Evolutionary conservation across 2,329 filamentous ascomycete species (phyloP).

Genomic region (Byssochlamys sp.): DNA sequence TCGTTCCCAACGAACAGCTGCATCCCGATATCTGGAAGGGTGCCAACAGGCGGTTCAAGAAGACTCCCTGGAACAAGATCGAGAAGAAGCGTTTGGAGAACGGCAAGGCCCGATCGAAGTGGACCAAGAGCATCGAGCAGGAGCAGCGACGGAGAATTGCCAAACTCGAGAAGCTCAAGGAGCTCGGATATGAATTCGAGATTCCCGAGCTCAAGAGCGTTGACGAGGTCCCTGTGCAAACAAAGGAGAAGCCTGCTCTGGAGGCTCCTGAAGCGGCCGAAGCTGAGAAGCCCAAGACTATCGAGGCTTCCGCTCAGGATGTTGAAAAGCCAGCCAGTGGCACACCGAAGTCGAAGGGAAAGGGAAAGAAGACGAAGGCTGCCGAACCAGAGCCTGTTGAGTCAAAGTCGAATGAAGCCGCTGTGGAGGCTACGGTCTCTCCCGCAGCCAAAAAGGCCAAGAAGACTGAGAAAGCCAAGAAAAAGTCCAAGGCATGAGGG

Average conservation of each 20-base stretch:
- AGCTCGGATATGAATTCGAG: conserved; percentile 73
- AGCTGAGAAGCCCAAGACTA: conserved; percentile 10
- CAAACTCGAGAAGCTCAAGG: conserved; percentile 66
- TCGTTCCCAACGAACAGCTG: conserved; percentile 65
- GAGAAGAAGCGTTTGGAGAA: conserved; percentile 65
- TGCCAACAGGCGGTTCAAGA: conserved; percentile 81
- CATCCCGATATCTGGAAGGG: conserved; percentile 80
- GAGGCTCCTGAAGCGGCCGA: conserved; percentile 21
- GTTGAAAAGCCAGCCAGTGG: conserved; percentile 16
- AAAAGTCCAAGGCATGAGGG: conserved; percentile 23
- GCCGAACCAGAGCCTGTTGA: conserved; percentile 1
- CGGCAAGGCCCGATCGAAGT: conserved; percentile 63
- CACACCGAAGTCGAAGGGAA: conserved; percentile 26
- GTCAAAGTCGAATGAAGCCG: conserved; percentile 5
- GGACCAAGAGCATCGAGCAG: conserved; percentile 63
- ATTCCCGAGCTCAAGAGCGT: conserved; percentile 61
- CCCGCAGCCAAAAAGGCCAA: conserved; percentile 20
- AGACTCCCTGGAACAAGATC: conserved; percentile 77
- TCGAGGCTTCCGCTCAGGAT: conserved; percentile 16
- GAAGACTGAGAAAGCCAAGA: conserved; percentile 24
- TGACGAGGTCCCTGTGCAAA: conserved; percentile 41
- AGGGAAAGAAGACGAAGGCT: conserved; percentile 8
- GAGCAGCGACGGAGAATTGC: conserved; percentile 61
- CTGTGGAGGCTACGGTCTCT: conserved; percentile 9
- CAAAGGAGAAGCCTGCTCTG: conserved; percentile 19